These are phyloP conservation scores for Aplosporella prunicola DNA, from an alignment of 2,329 filamentous ascomycete genomes.

Conservation along the genomic window DNA sequence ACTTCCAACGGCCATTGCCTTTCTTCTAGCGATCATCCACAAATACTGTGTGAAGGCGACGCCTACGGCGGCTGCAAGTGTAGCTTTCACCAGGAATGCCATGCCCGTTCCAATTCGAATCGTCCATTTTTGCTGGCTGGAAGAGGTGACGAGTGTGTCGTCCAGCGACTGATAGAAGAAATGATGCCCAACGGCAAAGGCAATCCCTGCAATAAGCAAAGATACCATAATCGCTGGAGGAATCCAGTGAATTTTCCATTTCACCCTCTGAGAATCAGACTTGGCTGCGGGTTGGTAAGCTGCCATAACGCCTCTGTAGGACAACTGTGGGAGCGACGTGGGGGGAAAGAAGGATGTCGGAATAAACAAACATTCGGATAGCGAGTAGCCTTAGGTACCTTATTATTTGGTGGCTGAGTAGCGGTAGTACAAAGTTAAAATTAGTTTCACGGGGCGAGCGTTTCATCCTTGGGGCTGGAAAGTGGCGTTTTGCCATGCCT, in stretches of 20 bases:
- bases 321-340: too few relatives aligned
- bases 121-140: not conserved
- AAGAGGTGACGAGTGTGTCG: not conserved
- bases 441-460: too few relatives aligned
- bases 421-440: too few relatives aligned
- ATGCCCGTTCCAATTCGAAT: slow-evolving; percentile 1
- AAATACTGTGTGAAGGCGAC: not conserved
- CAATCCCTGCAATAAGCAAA: not conserved
- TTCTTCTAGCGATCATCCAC: not conserved
- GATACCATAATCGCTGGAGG: not conserved
- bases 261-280: too few relatives aligned
- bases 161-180: not conserved
- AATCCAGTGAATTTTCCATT: slow-evolving; percentile 3
- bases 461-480: too few relatives aligned
- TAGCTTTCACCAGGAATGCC: not conserved
- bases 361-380: too few relatives aligned
- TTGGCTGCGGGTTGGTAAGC: too few relatives aligned
- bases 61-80: not conserved
- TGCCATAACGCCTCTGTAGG: too few relatives aligned
- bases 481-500: too few relatives aligned
- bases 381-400: too few relatives aligned
- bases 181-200: not conserved
- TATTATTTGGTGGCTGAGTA: too few relatives aligned
- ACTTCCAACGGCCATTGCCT: not conserved
- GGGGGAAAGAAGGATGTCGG: too few relatives aligned